Conservation (phyloP, 345 rosid genomes). For the Laguncularia racemosa region DNA sequence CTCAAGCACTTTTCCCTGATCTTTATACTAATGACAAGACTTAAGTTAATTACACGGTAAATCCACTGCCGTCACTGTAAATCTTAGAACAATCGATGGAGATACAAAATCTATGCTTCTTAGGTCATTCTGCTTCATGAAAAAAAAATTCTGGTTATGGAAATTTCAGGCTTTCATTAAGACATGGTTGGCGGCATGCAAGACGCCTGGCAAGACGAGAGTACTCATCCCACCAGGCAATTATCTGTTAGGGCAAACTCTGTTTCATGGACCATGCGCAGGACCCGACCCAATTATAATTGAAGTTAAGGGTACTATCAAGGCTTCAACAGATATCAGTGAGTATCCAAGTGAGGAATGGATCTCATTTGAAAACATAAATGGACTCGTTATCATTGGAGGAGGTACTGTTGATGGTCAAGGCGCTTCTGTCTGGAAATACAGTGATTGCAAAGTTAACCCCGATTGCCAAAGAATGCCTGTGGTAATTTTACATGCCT, state of each 20-base stretch:
- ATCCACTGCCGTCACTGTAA: no score
- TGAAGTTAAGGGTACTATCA: constrained; percentile 29
- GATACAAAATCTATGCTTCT: not conserved
- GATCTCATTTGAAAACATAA: constrained; percentile 40
- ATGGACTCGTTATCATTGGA: constrained; percentile 45
- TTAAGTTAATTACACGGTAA: no score
- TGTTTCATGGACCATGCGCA: constrained; percentile 40
- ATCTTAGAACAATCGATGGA: not conserved
- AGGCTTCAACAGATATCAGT: constrained; percentile 23
- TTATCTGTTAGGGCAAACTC: constrained; percentile 21
- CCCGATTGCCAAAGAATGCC: constrained; percentile 18
- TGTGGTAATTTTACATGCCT: constrained; percentile 13
- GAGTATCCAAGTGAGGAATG: constrained; percentile 26
- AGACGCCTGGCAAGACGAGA: constrained; percentile 20
- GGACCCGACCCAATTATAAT: constrained; percentile 21
- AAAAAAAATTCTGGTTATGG: not conserved
- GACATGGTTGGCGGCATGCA: constrained; percentile 40
- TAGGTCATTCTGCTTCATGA: not conserved
- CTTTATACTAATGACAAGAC: no score
- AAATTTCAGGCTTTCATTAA: constrained; percentile 21
- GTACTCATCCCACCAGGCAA: constrained; percentile 34
- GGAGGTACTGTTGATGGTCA: constrained; percentile 59
- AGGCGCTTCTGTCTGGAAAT: constrained; percentile 49
- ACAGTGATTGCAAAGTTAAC: constrained; percentile 9
- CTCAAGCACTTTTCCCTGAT: no score